Evolutionary conservation across 2,329 filamentous ascomycete genomes (phyloP).

Genomic region (Aspergillus persii): DNA sequence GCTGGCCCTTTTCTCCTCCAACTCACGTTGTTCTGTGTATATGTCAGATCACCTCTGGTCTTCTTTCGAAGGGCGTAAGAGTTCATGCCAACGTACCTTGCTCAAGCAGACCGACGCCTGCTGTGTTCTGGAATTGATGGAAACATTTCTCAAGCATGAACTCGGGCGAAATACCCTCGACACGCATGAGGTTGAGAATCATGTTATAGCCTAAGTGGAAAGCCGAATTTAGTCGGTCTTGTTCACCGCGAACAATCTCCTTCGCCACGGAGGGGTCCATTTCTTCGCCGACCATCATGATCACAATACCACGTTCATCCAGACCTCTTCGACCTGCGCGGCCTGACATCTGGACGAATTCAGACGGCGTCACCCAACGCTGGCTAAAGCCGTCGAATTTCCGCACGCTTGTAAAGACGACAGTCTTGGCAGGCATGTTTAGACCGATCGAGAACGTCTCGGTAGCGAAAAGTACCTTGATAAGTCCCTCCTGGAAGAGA

Average conservation of each 20-base stretch:
- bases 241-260: conserved; percentile 91
- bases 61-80: background rate
- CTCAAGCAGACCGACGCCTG: conserved; percentile 79
- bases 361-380: conserved; percentile 85
- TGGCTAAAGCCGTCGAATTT: conserved; percentile 86
- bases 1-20: conserved; percentile 71
- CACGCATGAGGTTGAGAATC: conserved; percentile 92
- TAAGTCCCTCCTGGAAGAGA: conserved; percentile 93
- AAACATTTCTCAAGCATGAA: conserved; percentile 99
- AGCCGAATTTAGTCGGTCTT: conserved; percentile 95
- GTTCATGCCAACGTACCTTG: conserved; percentile 48
- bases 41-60: conserved; percentile 22
- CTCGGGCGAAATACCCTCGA: conserved; percentile 98
- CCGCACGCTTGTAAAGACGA: conserved; percentile 95
- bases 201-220: conserved; percentile 99
- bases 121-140: conserved; percentile 95
- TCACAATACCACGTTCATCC: conserved; percentile 95
- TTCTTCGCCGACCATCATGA: conserved; percentile 98
- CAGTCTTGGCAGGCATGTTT: conserved; percentile 99
- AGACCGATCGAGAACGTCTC: conserved; percentile 98
- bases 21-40: conserved; percentile 64
- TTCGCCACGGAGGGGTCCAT: conserved; percentile 94
- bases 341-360: conserved; percentile 99
- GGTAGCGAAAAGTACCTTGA: conserved; percentile 96
- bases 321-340: conserved; percentile 95